Percentiles rank a stretch among this genome's conserved stretches.
Conservation (phyloP, 2,329 filamentous ascomycete species). For the Fusarium oligoseptatum region DNA sequence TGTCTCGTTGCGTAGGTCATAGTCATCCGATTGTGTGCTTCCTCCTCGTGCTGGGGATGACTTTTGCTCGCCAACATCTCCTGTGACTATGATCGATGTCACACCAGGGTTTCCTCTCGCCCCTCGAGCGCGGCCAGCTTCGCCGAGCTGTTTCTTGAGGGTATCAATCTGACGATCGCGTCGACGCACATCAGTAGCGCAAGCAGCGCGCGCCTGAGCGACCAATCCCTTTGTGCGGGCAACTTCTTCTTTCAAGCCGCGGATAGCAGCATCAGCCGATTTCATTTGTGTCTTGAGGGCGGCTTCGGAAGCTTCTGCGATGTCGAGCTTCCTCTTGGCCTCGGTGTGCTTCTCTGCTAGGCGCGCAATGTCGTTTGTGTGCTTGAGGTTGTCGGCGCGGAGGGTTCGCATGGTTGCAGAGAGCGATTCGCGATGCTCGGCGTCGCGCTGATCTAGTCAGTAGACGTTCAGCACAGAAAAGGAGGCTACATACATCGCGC, state of each 20-base stretch:
- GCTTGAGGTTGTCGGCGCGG: slow-evolving; percentile 80
- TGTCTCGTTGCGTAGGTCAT: slow-evolving; percentile 86
- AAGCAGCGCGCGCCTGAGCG: slow-evolving; percentile 86
- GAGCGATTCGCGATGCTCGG: slow-evolving; percentile 87
- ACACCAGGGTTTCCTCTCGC: slow-evolving; percentile 67
- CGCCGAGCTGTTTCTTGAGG: slow-evolving; percentile 87
- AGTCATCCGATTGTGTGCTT: slow-evolving; percentile 57
- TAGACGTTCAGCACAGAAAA: neutral
- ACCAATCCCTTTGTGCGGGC: slow-evolving; percentile 82
- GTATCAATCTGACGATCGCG: slow-evolving; percentile 90
- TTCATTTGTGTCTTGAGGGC: slow-evolving; percentile 77
- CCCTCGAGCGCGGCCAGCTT: slow-evolving; percentile 74
- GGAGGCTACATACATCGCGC: slow-evolving; percentile 76
- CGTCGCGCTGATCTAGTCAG: slow-evolving; percentile 76
- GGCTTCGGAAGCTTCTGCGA: slow-evolving; percentile 78
- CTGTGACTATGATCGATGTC: slow-evolving; percentile 68
- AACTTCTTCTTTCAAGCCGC: slow-evolving; percentile 87
- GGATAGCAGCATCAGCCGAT: slow-evolving; percentile 79
- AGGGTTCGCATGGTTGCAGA: slow-evolving; percentile 82
- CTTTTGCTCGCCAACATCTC: slow-evolving; percentile 66
- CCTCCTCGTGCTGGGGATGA: slow-evolving; percentile 46
- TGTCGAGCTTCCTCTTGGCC: slow-evolving; percentile 66
- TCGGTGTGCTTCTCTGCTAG: slow-evolving; percentile 68
- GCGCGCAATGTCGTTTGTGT: slow-evolving; percentile 76
- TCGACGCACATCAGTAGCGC: slow-evolving; percentile 90